phyloP scores from a whole-genome alignment of 1,284 basidiomycete species.

The Sanguinoderma infundibulare region DNA sequence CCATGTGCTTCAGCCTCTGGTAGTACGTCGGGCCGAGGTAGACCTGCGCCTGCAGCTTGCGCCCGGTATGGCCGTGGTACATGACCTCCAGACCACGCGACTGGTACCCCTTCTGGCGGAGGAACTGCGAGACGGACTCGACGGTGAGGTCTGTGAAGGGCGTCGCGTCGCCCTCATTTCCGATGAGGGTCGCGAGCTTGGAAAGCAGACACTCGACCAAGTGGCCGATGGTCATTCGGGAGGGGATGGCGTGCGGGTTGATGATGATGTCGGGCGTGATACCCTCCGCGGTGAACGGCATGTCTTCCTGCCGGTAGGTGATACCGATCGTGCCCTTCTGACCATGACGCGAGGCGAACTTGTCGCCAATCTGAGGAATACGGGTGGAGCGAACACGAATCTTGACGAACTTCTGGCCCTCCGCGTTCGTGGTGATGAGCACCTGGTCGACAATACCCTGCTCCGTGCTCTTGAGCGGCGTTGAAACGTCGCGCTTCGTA shows the following conservation, averaged over 20 bases:
- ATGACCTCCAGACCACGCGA: constrained; percentile 97
- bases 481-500: constrained; percentile 93
- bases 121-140: constrained; percentile 87
- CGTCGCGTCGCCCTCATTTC: constrained; percentile 97
- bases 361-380: constrained; percentile 98
- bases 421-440: constrained; percentile 93
- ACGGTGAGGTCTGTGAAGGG: constrained; percentile 99
- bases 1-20: constrained; percentile 99
- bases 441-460: constrained; percentile 98
- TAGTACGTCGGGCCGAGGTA: constrained; percentile 99
- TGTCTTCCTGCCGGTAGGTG: constrained; percentile 98
- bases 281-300: constrained; percentile 98
- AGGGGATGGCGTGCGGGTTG: constrained; percentile 99
- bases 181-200: constrained; percentile 95
- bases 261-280: constrained; percentile 98
- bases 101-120: constrained; percentile 89
- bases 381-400: constrained; percentile 95
- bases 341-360: constrained; percentile 99
- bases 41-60: constrained; percentile 96
- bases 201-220: constrained; percentile 98
- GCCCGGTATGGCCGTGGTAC: constrained; percentile 98
- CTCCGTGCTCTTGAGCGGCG: constrained; percentile 97
- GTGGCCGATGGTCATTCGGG: constrained; percentile 99
- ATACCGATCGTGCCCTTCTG: constrained; percentile 99
- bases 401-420: constrained; percentile 98